Percentiles rank a stretch among this genome's conserved stretches.
Conservation (phyloP, 345 rosid genomes). For the Excoecaria cochinchinensis region DNA sequence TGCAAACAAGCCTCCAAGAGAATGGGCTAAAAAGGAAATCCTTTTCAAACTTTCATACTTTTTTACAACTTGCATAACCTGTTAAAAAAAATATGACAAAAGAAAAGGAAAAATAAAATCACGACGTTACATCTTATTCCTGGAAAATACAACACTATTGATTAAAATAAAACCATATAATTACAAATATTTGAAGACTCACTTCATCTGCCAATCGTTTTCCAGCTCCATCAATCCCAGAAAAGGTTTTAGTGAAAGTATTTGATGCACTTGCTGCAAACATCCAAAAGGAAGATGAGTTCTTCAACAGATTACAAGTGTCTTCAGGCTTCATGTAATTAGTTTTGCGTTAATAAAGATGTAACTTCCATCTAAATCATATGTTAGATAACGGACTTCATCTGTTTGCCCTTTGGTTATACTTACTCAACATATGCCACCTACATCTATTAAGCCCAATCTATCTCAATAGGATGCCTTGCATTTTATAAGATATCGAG, state of each 20-base stretch:
- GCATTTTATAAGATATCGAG: neutral
- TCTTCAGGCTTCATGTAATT: neutral
- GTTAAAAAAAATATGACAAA: constrained; percentile 20
- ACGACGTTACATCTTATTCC: constrained; percentile 5
- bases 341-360: neutral
- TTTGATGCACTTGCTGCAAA: constrained; percentile 87
- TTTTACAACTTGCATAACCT: constrained; percentile 74
- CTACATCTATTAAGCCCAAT: neutral
- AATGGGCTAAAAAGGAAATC: constrained; percentile 94
- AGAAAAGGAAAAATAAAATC: neutral
- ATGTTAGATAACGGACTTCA: neutral
- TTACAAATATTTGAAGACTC: constrained; percentile 29
- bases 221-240: constrained; percentile 95
- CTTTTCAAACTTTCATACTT: constrained; percentile 67
- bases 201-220: constrained; percentile 91
- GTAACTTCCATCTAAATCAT: neutral
- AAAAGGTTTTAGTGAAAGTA: constrained; percentile 71
- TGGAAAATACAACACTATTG: constrained; percentile 4
- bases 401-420: neutral
- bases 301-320: neutral
- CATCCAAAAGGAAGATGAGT: constrained; percentile 14
- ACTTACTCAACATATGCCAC: neutral
- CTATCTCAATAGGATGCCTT: neutral
- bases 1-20: constrained; percentile 96
- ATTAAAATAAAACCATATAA: constrained; percentile 6